These are phyloP conservation scores for Helichrysum umbraculigerum DNA, from an alignment of 129 eudicot species.

Conservation along the genomic window DNA sequence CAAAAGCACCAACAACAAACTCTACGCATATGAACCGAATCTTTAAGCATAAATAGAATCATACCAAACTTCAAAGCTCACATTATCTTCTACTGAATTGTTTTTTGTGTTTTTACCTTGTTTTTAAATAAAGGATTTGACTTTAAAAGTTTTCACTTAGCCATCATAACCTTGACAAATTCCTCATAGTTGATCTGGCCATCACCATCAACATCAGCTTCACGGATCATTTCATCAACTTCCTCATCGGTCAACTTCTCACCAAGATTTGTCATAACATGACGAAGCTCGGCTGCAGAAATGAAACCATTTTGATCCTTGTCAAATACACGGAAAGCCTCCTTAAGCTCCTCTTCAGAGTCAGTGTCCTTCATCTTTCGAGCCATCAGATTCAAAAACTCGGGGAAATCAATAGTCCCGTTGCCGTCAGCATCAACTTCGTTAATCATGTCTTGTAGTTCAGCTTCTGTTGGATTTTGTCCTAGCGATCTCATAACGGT, in stretches of 20 bases:
- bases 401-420: constrained; percentile 63
- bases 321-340: constrained; percentile 64
- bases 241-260: constrained; percentile 68
- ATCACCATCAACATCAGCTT: constrained; percentile 63
- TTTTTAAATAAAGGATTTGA: background rate
- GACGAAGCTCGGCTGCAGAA: constrained; percentile 65
- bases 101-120: background rate
- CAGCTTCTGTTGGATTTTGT: constrained; percentile 63
- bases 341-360: constrained; percentile 64
- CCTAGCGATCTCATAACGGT: constrained; percentile 64
- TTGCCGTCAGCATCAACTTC: constrained; percentile 71
- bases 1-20: background rate
- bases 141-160: constrained; percentile 40
- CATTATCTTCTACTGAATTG: constrained; percentile 6
- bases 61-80: constrained; percentile 37
- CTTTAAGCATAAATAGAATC: constrained; percentile 34
- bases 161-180: constrained; percentile 66
- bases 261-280: constrained; percentile 65
- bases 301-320: constrained; percentile 64
- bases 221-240: constrained; percentile 71
- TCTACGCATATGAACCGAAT: constrained; percentile 5
- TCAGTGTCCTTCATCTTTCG: constrained; percentile 69
- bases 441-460: constrained; percentile 62
- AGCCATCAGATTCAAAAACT: constrained; percentile 65
- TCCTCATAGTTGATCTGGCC: constrained; percentile 72